Evolutionary conservation across 2,329 filamentous ascomycete genomes (phyloP), one percentile per base, ranked within the genome.

Genomic region (Fusarium fujikuroi): DNA sequence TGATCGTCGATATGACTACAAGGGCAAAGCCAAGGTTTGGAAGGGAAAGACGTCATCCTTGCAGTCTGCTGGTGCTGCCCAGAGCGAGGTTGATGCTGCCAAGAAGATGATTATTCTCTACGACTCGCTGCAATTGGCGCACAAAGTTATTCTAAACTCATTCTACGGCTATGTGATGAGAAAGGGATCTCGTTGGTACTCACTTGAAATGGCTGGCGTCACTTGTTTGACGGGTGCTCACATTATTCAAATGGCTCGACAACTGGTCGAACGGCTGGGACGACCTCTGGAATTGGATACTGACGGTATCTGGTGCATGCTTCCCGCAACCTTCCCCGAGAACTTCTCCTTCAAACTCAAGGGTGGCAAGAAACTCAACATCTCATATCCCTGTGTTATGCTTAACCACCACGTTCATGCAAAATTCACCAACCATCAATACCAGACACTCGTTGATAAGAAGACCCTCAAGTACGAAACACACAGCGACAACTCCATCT

Each of bases 101-200:
- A 98, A 98, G 85, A 99, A 99, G 86, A 99, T 99, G 97, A 96
- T 98, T 63, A 88, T 98, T 53, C 84, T 99, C 9, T 99, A 94
- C 80, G 96, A 99, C 81, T 99, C 96, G 1, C 86, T 99, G 65
- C 97, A 99, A 81, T 87, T 99, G 77, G 96, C 96, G 0, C 96
- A 99, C 86, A 99, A 99, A 82, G 96, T 99, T 84, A 99, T 99
- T 87, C 82, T 99, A 62, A 99, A 99, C 85, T 97, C 95, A 63
- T 99, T 99, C 85, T 99, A 99, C 77, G 96, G 96, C 72, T 99
- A 99, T 80, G 96, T 98, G 81, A 99, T 99, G 96, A 89, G 96
- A 85, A 99, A 99, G 81, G 96, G 96, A 39, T 99, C 96, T 42
- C 91, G 96, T 62, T 99, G 96, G 96, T 99, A 99, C 81, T 99